Base-by-base conservation (phyloP, 2,329 filamentous ascomycete genomes). In the Albifimbria verrucaria region DNA sequence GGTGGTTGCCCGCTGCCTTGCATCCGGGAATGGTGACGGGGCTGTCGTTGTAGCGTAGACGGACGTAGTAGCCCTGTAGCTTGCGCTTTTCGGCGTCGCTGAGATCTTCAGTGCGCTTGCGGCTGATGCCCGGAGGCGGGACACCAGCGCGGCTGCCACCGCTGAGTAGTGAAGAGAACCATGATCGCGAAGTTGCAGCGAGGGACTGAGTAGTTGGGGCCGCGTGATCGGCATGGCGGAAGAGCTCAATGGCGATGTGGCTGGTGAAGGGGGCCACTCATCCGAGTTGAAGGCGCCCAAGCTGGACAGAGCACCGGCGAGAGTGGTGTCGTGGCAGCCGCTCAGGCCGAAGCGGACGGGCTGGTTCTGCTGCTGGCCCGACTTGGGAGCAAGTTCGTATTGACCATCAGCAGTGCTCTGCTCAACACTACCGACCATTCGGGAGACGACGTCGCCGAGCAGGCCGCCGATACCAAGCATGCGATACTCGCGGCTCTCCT, bases 241-340 rank as follows among this genome's bases (percentile, higher is more conserved):
- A 97, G 56, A 97, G 79, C 71, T 99, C 94, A 51, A 99, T 77
- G 26, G 94, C 92, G 58, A 99, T 81, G 63, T 95, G 92, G 61
- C 89, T 93, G 0, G 93, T 97, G 65, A 93, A 99, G 92, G 92
- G 1, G 94, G 94, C 94, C 94, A 99, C 32, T 80, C 79, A 47
- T 81, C 82, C 20, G 75, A 75, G 42, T 89, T 77, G 66, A 90
- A 94, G 3, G 89, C 88, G 3, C 93, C 94, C 7, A 97, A 72
- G 59, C 89, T 90, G 17, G 87, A 76, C 24, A 99, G 75, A 2
- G 91, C 77, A 1, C 82, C 89, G 3, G 90, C 94, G 5, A 99
- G 80, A 1, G 94, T 97, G 2, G 94, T 97, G 66, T 97, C 92
- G 70, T 97, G 92, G 65, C 92, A 96, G 26, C 92, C 92, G 59